phyloP scores from a whole-genome alignment of 192 early-diverging fungal genomes.

The Coemansia sp. region DNA sequence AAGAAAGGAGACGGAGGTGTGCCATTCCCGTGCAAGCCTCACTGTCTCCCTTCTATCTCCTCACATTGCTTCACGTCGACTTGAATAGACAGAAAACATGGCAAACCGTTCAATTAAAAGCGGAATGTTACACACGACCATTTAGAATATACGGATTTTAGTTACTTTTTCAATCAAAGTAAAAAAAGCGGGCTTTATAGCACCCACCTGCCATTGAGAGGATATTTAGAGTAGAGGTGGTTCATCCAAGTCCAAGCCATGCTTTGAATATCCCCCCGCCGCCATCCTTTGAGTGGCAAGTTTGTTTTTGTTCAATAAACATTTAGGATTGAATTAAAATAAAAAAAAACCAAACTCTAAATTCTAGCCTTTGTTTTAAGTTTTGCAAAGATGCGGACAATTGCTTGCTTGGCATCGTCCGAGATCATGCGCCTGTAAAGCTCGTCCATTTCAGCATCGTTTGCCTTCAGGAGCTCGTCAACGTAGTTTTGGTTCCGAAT shows the following conservation, averaged over 20 bases:
- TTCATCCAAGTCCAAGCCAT: too few species aligned
- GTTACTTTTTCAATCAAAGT: too few species aligned
- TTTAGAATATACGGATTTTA: too few species aligned
- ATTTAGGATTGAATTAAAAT: too few species aligned
- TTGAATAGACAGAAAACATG: neutral
- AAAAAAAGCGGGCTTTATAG: too few species aligned
- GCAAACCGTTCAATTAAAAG: neutral
- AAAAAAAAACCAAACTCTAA: constrained; percentile 14
- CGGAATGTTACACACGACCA: too few species aligned
- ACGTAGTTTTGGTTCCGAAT: constrained; percentile 51
- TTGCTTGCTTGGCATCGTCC: constrained; percentile 57
- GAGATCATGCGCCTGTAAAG: constrained; percentile 61
- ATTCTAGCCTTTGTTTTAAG: constrained; percentile 14
- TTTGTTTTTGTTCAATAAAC: too few species aligned
- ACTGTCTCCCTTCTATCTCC: neutral
- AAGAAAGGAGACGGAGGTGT: too few species aligned
- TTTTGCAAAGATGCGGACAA: constrained; percentile 54
- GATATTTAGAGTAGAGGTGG: too few species aligned
- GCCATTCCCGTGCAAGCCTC: neutral
- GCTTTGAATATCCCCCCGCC: too few species aligned
- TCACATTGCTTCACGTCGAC: neutral
- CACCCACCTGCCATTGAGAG: too few species aligned
- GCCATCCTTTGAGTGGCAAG: too few species aligned
- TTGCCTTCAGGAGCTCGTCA: constrained; percentile 57
- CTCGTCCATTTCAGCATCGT: constrained; percentile 60